Evolutionary conservation across 495 filamentous ascomycete genomes (phyloP), one percentile per base, ranked within the genome.

Genomic region (Mycothermus thermophilus): DNA sequence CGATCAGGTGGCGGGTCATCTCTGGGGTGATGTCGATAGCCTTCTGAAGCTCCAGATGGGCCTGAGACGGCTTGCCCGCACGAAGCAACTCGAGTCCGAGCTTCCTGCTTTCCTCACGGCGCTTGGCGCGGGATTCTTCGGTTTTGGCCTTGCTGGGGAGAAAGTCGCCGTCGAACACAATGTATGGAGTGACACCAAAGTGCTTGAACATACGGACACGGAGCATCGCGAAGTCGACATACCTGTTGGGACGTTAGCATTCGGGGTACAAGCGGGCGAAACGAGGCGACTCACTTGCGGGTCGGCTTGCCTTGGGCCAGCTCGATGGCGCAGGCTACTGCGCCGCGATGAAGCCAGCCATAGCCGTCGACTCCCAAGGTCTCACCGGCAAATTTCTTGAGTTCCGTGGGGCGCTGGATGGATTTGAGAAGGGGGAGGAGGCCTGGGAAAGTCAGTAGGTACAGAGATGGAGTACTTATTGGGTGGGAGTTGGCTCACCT

Each of bases 301-400:
- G 85, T 95, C 13, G 84, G 85, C 54, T 80, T 85, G 45, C 78
- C 82, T 45, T 84, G 66, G 19, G 87, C 92, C 30, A 99, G 67
- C 40, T 96, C 92, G 42, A 93, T 76, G 36, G 88, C 81, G 54
- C 90, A 99, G 16, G 86, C 68, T 32, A 92, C 74, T 16, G 86
- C 83, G 20, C 88, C 92, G 42, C 92, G 80, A 54, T 99, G 92
- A 22, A 99, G 75, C 92, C 92, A 99, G 51, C 86, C 90, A 66
- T 99, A 99, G 38, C 80, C 87, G 57, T 99, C 92, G 11, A 99
- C 74, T 3, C 81, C 92, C 27, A 99, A 71, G 3, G 83, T 93
- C 55, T 88, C 79, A 20, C 87, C 88, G 9, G 71, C 68, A 54
- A 82, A 96, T 47, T 86, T 82, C 52, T 80, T 92, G 34, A 99